A percentile compares a stretch with the other conserved stretches of the same genome.
These are phyloP conservation scores for Iris pallida DNA, from an alignment of 116 monocot species.

Conservation along the genomic window DNA sequence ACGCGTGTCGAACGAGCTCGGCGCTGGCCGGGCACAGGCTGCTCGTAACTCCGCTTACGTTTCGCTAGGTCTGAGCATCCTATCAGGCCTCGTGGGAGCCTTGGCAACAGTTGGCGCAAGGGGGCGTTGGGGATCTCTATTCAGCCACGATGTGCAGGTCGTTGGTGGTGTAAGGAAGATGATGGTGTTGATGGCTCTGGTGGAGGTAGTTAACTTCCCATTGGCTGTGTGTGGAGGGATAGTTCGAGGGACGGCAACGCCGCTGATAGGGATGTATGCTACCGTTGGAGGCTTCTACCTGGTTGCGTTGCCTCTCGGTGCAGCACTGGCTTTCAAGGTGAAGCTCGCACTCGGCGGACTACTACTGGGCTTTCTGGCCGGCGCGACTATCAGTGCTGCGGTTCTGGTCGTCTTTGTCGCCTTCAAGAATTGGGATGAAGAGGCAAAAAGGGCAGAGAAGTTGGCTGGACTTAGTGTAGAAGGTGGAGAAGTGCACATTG, in stretches of 20 bases:
- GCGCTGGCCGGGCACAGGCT: constrained; percentile 24
- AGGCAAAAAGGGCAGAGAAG: constrained; percentile 45
- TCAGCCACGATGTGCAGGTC: constrained; percentile 38
- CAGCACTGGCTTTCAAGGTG: constrained; percentile 41
- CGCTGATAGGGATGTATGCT: constrained; percentile 72
- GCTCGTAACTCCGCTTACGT: constrained; percentile 50
- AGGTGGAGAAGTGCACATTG: no score
- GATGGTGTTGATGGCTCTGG: constrained; percentile 64
- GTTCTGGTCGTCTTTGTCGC: constrained; percentile 42
- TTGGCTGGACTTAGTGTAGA: no score
- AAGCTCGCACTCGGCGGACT: constrained; percentile 52
- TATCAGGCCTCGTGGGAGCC: constrained; percentile 30
- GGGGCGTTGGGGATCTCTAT: constrained; percentile 48
- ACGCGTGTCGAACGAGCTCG: constrained; percentile 84
- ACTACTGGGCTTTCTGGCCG: constrained; percentile 59
- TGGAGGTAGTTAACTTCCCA: constrained; percentile 79
- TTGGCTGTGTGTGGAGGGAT: constrained; percentile 65
- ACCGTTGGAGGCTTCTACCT: constrained; percentile 69
- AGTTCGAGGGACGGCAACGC: constrained; percentile 58
- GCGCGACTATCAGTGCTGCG: constrained; percentile 14
- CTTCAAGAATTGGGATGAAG: constrained; percentile 54
- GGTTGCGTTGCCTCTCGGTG: constrained; percentile 62
- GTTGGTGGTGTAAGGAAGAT: constrained; percentile 32
- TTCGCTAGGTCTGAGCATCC: constrained; percentile 23
- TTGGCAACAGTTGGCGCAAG: constrained; percentile 26